Percentiles rank a stretch among this genome's conserved stretches.
Evolutionary conservation across 2,329 filamentous ascomycete species (phyloP).

Genomic region (Fusarium concolor): DNA sequence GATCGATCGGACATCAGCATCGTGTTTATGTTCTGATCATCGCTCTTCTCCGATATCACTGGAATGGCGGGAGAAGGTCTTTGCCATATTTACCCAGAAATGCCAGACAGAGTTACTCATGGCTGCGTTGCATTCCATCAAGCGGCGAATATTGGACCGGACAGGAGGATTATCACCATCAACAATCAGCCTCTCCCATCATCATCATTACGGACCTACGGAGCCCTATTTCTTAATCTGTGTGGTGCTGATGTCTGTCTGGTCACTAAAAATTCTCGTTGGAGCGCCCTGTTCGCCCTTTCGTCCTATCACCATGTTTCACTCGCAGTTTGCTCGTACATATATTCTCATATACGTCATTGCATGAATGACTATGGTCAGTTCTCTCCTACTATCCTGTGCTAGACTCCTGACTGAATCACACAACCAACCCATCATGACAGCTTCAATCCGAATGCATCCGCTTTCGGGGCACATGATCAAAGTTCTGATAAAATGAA

Average conservation of each 20-base stretch:
- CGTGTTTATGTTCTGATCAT: constrained; percentile 16
- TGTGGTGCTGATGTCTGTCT: neutral
- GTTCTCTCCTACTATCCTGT: neutral
- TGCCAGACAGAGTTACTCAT: neutral
- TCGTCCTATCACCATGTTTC: neutral
- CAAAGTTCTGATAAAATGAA: constrained; percentile 6
- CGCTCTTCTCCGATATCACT: constrained; percentile 17
- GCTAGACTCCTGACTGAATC: constrained; percentile 6
- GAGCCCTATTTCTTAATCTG: neutral
- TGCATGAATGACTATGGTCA: constrained; percentile 5
- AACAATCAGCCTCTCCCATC: constrained; percentile 9
- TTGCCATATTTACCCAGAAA: constrained; percentile 27
- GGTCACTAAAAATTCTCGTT: neutral
- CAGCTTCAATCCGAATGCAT: constrained; percentile 17
- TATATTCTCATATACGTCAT: constrained; percentile 15
- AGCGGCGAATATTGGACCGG: constrained; percentile 18
- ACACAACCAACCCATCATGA: constrained; percentile 1
- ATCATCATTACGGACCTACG: constrained; percentile 15
- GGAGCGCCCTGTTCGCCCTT: neutral
- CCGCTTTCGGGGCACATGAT: constrained; percentile 35
- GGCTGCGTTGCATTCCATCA: constrained; percentile 32
- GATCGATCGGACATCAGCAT: constrained; percentile 15
- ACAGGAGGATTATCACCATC: constrained; percentile 5
- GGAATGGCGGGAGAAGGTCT: constrained; percentile 30
- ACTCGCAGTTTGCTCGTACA: neutral